Base-by-base conservation (phyloP, 1,139 yeast species). In the Candida gigantensis region DNA sequence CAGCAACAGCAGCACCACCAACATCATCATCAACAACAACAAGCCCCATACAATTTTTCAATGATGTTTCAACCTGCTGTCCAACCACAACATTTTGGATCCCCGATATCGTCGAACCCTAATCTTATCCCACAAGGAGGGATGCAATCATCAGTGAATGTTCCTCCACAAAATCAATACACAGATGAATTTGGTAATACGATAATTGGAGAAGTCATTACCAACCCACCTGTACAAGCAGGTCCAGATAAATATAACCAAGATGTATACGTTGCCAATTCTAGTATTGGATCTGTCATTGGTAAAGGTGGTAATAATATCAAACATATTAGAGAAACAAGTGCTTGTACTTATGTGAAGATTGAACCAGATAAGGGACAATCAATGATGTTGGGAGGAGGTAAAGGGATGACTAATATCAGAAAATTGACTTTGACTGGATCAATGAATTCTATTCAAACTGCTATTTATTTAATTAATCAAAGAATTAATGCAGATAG, bases 301-400 rank as follows among this genome's bases (percentile, higher is more conserved):
- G 96, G 96, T 6, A 85, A 82, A 60, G 88, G 88, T 26, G 96
- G 96, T 17, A 79, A 81, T 52, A 85, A 82, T 51, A 84, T 88
- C 41, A 85, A 82, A 52, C 88, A 84, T 44, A 82, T 88, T 32
- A 76, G 95, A 47, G 84, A 81, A 45, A 71, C 79, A 33, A 80
- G 92, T 30, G 92, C 95, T 2, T 72, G 77, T 34, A 76, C 88
- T 27, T 81, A 83, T 40, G 87, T 88, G 17, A 78, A 80, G 48
- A 82, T 88, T 36, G 83, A 77, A 46, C 75, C 76, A 2, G 76
- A 71, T 49, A 65, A 57, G 45, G 69, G 69, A 37, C 74, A 69
- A 49, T 63, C 73, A 3, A 61, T 70, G 42, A 61, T 70, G 69
- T 57, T 70, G 37, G 75, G 75, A 15, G 88, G 83, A 33, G 83